phyloP scores from a whole-genome alignment of 352 stramenopile species.

The Globisporangium perplexum region DNA sequence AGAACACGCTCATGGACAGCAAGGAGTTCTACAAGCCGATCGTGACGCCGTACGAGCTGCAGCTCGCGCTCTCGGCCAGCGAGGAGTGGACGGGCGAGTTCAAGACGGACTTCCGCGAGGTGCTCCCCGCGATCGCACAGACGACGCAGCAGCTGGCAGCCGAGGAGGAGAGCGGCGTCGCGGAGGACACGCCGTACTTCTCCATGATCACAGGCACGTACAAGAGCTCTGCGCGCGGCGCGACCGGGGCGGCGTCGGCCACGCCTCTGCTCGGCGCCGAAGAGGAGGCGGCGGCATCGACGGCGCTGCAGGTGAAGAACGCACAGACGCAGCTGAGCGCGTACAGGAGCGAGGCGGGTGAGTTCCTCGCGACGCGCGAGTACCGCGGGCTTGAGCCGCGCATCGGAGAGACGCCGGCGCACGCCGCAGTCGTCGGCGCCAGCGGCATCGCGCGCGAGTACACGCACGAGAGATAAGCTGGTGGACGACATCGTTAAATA shows the following conservation, averaged over 20 bases:
- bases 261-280: neutral
- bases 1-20: constrained; percentile 93
- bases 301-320: constrained; percentile 51
- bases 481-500: neutral
- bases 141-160: constrained; percentile 30
- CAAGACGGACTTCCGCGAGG: constrained; percentile 80
- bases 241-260: neutral
- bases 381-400: constrained; percentile 78
- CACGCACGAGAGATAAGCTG: constrained; percentile 35
- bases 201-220: constrained; percentile 79
- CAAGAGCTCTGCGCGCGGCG: constrained; percentile 28
- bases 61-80: constrained; percentile 85
- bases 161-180: constrained; percentile 14
- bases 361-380: constrained; percentile 65
- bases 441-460: constrained; percentile 78
- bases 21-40: constrained; percentile 91
- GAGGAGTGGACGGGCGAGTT: constrained; percentile 89
- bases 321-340: constrained; percentile 42
- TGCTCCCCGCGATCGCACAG: constrained; percentile 52
- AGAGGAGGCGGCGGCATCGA: constrained; percentile 24
- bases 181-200: constrained; percentile 75
- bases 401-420: constrained; percentile 72
- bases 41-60: constrained; percentile 93
- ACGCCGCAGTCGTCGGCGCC: constrained; percentile 66
- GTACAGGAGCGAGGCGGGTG: constrained; percentile 67